Evolutionary conservation across 306 rosid species (phyloP).

Genomic region (Cucumis sativus): DNA sequence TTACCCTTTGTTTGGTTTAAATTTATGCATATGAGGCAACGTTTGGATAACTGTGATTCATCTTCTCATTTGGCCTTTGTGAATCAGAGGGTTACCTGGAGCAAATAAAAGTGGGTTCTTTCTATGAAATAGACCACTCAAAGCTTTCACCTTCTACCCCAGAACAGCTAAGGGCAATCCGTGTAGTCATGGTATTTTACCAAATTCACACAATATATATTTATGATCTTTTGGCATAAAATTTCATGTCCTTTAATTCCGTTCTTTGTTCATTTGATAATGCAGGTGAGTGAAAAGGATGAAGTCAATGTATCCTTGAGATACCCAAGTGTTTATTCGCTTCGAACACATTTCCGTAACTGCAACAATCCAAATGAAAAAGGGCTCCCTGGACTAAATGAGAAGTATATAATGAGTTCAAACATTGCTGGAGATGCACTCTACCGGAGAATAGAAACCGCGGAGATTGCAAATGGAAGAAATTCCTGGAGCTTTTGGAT

Average conservation of each 20-base stretch:
- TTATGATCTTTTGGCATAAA: not conserved
- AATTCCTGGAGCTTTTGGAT: constrained; percentile 65
- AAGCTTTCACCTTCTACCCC: constrained; percentile 37
- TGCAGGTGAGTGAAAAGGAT: constrained; percentile 49
- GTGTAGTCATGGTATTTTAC: constrained; percentile 53
- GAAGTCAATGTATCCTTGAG: constrained; percentile 35
- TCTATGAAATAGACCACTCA: constrained; percentile 55
- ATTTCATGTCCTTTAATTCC: not conserved
- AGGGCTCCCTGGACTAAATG: constrained; percentile 51
- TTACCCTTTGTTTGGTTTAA: not conserved
- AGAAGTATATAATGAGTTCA: constrained; percentile 41
- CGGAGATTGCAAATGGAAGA: constrained; percentile 29
- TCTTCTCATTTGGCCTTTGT: not conserved
- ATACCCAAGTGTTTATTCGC: constrained; percentile 61
- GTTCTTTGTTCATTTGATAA: not conserved
- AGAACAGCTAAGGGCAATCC: constrained; percentile 38
- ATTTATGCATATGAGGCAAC: not conserved
- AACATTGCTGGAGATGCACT: constrained; percentile 40
- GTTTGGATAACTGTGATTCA: not conserved
- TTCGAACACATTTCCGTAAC: constrained; percentile 35
- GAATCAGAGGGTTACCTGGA: constrained; percentile 26
- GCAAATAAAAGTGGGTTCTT: constrained; percentile 44
- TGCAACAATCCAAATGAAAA: constrained; percentile 22
- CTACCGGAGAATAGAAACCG: constrained; percentile 28
- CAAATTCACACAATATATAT: not conserved